Conservation (phyloP, 257 asterid species). For the Gardenia jasminoides region DNA sequence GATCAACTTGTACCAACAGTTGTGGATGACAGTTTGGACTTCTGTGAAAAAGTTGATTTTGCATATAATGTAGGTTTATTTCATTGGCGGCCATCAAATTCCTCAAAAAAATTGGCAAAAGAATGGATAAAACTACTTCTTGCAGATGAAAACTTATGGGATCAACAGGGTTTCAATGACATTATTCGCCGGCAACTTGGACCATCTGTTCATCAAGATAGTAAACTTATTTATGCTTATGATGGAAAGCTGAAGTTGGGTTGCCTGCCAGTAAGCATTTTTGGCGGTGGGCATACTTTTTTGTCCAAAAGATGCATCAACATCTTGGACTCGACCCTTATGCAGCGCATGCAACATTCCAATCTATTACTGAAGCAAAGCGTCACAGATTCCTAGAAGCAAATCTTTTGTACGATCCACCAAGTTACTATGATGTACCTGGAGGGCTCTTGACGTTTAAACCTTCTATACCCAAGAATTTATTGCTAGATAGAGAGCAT, state of each 20-base stretch:
- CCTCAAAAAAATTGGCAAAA: constrained; percentile 76
- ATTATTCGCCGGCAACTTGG: constrained; percentile 81
- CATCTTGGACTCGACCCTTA: constrained; percentile 88
- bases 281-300: constrained; percentile 98
- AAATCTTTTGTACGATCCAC: constrained; percentile 83
- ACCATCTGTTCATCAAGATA: constrained; percentile 91
- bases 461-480: constrained; percentile 82
- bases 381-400: constrained; percentile 97
- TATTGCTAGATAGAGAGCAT: constrained; percentile 86
- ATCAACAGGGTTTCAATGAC: constrained; percentile 94
- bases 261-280: constrained; percentile 90
- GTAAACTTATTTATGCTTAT: constrained; percentile 95
- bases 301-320: constrained; percentile 78
- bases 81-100: constrained; percentile 93
- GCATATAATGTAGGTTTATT: constrained; percentile 93
- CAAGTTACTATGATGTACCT: constrained; percentile 76
- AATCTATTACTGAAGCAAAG: constrained; percentile 95
- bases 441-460: constrained; percentile 89
- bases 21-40: constrained; percentile 86
- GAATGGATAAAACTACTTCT: constrained; percentile 93
- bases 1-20: constrained; percentile 90
- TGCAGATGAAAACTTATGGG: constrained; percentile 87
- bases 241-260: constrained; percentile 95
- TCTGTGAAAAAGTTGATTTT: constrained; percentile 75
- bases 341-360: constrained; percentile 97